A percentile compares a stretch with the other conserved stretches of the same genome.
Conservation (phyloP, 768 basidiomycete species). For the Calocera cornea region DNA sequence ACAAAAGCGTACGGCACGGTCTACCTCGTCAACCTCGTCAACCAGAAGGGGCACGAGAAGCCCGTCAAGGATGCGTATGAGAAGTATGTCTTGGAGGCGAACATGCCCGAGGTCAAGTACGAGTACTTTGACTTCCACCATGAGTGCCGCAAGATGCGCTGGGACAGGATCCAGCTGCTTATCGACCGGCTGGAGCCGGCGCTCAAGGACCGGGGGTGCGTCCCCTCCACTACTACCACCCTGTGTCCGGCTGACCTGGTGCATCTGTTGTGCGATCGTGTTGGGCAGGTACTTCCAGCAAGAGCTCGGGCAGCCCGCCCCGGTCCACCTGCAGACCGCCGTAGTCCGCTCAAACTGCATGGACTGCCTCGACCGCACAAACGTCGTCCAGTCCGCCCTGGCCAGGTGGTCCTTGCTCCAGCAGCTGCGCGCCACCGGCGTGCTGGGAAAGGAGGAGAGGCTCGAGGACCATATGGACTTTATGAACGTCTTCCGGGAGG, state of each 20-base stretch:
- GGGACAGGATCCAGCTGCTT: conserved; percentile 78
- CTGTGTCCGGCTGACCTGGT: conserved; percentile 8
- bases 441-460: conserved; percentile 54
- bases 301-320: conserved; percentile 34
- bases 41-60: conserved; percentile 83
- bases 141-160: conserved; percentile 88
- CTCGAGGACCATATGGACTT: conserved; percentile 73
- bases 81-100: conserved; percentile 50
- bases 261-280: not conserved
- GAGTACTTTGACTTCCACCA: conserved; percentile 96
- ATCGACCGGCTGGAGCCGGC: conserved; percentile 64
- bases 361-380: conserved; percentile 88
- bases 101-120: conserved; percentile 33
- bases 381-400: conserved; percentile 85
- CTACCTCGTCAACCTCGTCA: conserved; percentile 78
- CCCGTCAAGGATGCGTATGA: conserved; percentile 95
- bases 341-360: conserved; percentile 91
- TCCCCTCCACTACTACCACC: conserved; percentile 6
- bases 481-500: conserved; percentile 71
- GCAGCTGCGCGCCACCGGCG: conserved; percentile 60
- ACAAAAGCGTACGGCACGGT: conserved; percentile 62
- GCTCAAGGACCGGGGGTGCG: conserved; percentile 53
- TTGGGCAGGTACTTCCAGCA: conserved; percentile 61
- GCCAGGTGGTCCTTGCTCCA: conserved; percentile 71
- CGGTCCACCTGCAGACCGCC: conserved; percentile 53